Conservation (phyloP, 345 rosid species). For the Populus euphratica region DNA sequence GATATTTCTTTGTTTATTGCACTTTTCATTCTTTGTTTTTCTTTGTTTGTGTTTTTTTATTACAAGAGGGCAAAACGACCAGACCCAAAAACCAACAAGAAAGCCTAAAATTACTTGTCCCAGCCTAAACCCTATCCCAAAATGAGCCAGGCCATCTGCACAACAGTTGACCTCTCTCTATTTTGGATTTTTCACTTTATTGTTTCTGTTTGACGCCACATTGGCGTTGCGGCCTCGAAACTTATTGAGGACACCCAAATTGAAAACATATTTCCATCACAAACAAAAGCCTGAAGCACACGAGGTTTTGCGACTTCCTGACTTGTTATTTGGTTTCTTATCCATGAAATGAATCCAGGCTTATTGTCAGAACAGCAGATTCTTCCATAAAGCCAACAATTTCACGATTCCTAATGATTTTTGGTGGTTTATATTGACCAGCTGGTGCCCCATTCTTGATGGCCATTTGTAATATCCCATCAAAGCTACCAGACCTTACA, state of each 20-base stretch:
- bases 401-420: conserved; percentile 38
- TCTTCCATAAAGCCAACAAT: conserved; percentile 34
- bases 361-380: conserved; percentile 23
- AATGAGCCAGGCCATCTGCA: no score
- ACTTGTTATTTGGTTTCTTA: not conserved
- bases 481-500: conserved; percentile 41
- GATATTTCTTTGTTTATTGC: no score
- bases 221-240: no score
- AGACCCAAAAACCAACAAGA: no score
- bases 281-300: not conserved
- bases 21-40: no score
- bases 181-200: no score
- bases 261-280: not conserved
- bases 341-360: conserved; percentile 9
- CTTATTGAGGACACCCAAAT: not conserved
- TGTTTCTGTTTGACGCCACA: no score
- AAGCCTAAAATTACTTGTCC: no score
- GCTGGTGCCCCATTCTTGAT: conserved; percentile 41
- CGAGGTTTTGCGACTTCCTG: not conserved
- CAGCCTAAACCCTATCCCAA: no score
- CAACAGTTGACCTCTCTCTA: no score
- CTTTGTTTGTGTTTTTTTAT: no score
- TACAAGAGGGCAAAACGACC: no score
- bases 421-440: conserved; percentile 52
- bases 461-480: conserved; percentile 30